A percentile compares a stretch with the other conserved stretches of the same genome.
Evolutionary conservation across 129 eudicot species (phyloP).

Genomic region (Lactuca sativa): DNA sequence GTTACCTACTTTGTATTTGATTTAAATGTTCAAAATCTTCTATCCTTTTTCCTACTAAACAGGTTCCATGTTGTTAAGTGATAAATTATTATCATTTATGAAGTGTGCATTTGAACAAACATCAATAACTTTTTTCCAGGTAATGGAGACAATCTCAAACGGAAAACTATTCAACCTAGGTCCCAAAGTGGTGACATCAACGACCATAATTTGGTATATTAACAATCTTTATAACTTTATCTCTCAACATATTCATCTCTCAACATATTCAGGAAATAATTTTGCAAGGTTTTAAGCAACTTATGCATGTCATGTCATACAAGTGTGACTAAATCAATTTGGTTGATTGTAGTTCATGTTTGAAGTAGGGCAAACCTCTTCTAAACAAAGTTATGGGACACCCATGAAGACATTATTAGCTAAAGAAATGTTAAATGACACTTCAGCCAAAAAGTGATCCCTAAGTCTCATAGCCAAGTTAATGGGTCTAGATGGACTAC

Average conservation of each 20-base stretch:
- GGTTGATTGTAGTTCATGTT: conserved; percentile 41
- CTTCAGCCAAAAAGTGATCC: conserved; percentile 51
- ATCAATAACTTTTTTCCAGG: conserved; percentile 35
- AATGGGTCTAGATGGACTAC: conserved; percentile 86
- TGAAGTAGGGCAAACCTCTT: conserved; percentile 45
- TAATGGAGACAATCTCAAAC: conserved; percentile 30
- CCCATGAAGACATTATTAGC: conserved; percentile 77
- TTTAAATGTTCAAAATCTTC: conserved; percentile 9
- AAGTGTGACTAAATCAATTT: conserved; percentile 3
- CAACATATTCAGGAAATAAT: too few species aligned
- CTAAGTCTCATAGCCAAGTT: conserved; percentile 71
- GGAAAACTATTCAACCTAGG: conserved; percentile 36
- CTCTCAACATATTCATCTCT: too few species aligned
- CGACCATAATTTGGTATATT: conserved; percentile 46
- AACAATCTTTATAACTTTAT: not conserved
- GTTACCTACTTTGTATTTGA: conserved; percentile 23
- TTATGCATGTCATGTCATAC: too few species aligned
- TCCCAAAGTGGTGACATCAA: conserved; percentile 35
- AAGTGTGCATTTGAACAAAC: conserved; percentile 19
- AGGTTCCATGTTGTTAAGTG: conserved; percentile 1
- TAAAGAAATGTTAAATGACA: conserved; percentile 71
- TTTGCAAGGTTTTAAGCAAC: too few species aligned
- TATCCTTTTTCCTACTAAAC: not conserved
- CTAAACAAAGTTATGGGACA: conserved; percentile 46
- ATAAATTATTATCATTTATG: conserved; percentile 11